A percentile compares a stretch with the other conserved stretches of the same genome.
These are phyloP conservation scores for Plectranthus barbatus DNA, from an alignment of 257 asterid genomes.

Conservation along the genomic window DNA sequence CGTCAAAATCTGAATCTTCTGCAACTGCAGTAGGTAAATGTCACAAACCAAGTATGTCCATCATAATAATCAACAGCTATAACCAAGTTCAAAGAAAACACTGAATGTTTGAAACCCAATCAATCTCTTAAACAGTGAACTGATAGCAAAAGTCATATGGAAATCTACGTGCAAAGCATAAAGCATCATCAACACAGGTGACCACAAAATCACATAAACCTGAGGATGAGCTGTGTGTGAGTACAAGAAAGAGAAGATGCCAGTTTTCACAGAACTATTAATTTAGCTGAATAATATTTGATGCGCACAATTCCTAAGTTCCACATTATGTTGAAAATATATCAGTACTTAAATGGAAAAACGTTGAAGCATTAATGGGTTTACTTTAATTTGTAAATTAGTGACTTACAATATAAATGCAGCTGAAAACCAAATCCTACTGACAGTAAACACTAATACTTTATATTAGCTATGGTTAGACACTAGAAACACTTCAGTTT, in stretches of 20 bases:
- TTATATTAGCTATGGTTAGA: neutral
- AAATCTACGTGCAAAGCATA: no score
- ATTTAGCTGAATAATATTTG: no score
- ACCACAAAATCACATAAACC: no score
- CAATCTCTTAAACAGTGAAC: neutral
- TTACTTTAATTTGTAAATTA: neutral
- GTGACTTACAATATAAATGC: neutral
- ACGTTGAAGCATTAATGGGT: neutral
- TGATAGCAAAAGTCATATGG: neutral
- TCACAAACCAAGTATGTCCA: neutral
- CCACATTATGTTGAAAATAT: neutral
- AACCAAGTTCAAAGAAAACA: neutral
- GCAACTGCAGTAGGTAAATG: slow-evolving; percentile 49
- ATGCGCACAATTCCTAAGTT: neutral
- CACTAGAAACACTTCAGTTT: neutral
- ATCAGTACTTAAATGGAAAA: neutral
- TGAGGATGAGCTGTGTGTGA: no score
- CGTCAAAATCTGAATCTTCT: slow-evolving; percentile 90
- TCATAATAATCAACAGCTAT: neutral
- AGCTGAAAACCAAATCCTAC: neutral
- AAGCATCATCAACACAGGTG: no score
- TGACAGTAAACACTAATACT: neutral
- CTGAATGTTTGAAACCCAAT: neutral
- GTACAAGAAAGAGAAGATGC: no score
- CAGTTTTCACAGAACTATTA: neutral